Evolutionary conservation across 169 alveolate genomes (phyloP).

Genomic region (Babesia caballi): DNA sequence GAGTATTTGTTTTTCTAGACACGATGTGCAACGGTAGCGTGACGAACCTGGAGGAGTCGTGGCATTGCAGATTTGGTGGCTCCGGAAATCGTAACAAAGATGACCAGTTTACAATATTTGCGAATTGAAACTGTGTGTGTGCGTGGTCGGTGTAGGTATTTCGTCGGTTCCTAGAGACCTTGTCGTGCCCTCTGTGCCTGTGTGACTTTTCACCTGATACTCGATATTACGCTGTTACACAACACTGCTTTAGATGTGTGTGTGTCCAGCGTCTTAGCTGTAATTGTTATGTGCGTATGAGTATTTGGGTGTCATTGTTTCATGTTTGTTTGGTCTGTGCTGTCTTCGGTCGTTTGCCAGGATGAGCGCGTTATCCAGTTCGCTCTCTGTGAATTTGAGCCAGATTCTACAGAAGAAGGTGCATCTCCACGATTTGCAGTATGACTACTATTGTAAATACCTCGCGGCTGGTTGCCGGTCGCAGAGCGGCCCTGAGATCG

Average conservation of each 20-base stretch:
- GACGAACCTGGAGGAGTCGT: slow-evolving; percentile 15
- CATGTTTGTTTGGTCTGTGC: neutral
- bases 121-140: no score
- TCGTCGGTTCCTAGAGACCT: no score
- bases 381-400: slow-evolving; percentile 50
- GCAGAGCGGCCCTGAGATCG: slow-evolving; percentile 48
- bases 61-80: slow-evolving; percentile 2
- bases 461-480: slow-evolving; percentile 58
- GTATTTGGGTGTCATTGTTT: neutral
- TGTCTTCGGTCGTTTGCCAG: neutral
- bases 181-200: slow-evolving; percentile 8
- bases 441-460: slow-evolving; percentile 52
- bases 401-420: slow-evolving; percentile 52
- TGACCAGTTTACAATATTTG: no score
- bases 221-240: neutral
- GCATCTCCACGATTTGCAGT: slow-evolving; percentile 41
- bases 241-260: neutral
- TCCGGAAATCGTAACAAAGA: no score
- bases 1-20: no score
- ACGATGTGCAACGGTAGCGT: neutral
- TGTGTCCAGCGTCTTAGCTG: neutral
- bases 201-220: neutral
- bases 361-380: slow-evolving; percentile 32
- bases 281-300: neutral
- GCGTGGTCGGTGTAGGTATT: neutral